Base-by-base conservation (phyloP, 495 filamentous ascomycete genomes). In the Amphirosellinia nigrospora region DNA sequence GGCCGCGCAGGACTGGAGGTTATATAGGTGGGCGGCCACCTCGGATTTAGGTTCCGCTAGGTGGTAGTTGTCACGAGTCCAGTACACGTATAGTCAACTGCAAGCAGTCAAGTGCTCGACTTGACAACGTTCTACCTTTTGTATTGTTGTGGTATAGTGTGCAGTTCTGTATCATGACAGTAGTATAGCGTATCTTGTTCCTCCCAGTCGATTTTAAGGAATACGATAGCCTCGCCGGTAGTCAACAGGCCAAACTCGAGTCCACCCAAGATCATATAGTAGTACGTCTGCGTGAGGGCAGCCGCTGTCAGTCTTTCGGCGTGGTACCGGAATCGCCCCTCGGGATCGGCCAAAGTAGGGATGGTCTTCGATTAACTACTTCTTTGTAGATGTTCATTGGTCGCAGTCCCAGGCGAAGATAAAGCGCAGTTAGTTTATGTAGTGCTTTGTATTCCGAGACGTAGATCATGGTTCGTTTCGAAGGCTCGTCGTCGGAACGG, bases 211-310 rank as follows among this genome's bases (percentile, higher is more conserved):
- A 86, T 77, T 70, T 80, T 71, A 26, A 86, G 77, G 65, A 85
- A 85, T 48, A 85, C 76, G 75, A 84, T 80, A 13, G 80, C 78
- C 72, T 83, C 79, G 30, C 78, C 80, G 8, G 79, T 86, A 15
- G 73, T 77, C 39, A 86, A 75, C 50, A 76, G 79, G n/a, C 80
- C 74, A 71, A 80, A 79, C 71, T 71, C 73, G 48, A 82, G 67
- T 21, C 82, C 77, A 50, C 64, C 70, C 59, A 78, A 59, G 34
- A 84, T 79, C 79, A 86, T 85, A 62, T 84, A 85, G 63, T 74
- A 73, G 74, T 80, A 85, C 43, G 80, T 79, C 64, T 85, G 80
- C 53, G 81, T 81, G 50, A 82, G 61, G 19, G 81, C 79, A 21
- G 82, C 74, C 26, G 81, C 74, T 36, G 74, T 73, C 39, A 81